phyloP scores from a whole-genome alignment of 148 eudicot species.

The Vaccinium darrowii region DNA sequence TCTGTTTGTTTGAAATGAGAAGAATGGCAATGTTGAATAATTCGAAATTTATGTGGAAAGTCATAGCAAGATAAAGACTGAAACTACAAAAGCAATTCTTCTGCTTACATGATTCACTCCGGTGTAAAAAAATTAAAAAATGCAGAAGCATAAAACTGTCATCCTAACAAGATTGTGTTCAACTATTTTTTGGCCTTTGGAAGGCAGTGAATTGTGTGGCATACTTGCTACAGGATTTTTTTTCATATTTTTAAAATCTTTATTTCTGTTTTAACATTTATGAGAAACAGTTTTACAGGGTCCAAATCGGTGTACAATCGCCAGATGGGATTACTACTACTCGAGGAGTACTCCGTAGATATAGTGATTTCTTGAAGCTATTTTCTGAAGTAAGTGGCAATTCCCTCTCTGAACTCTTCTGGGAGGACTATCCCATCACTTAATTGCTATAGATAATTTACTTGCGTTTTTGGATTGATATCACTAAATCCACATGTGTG shows the following conservation, averaged over 20 bases:
- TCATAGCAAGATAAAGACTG: neutral
- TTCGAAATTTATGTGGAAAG: neutral
- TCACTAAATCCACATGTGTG: neutral
- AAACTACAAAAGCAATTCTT: neutral
- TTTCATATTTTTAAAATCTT: neutral
- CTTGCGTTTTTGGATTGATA: neutral
- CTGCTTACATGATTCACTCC: neutral
- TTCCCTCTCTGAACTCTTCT: neutral
- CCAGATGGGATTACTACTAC: constrained; percentile 79
- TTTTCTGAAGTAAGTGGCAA: constrained; percentile 65
- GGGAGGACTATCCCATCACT: neutral
- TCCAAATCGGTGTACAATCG: constrained; percentile 88
- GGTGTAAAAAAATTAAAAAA: neutral
- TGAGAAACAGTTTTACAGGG: constrained; percentile 82
- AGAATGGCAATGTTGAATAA: neutral
- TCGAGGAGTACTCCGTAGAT: constrained; percentile 70
- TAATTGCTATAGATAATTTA: neutral
- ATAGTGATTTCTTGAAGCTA: constrained; percentile 82
- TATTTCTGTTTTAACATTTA: constrained; percentile 36
- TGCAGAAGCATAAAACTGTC: neutral
- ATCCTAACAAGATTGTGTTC: neutral
- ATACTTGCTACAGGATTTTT: neutral
- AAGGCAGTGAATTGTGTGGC: neutral
- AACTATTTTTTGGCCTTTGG: neutral
- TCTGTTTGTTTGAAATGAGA: neutral